Base-by-base conservation (phyloP, 2,329 filamentous ascomycete species). In the Mollisiaceae sp. region DNA sequence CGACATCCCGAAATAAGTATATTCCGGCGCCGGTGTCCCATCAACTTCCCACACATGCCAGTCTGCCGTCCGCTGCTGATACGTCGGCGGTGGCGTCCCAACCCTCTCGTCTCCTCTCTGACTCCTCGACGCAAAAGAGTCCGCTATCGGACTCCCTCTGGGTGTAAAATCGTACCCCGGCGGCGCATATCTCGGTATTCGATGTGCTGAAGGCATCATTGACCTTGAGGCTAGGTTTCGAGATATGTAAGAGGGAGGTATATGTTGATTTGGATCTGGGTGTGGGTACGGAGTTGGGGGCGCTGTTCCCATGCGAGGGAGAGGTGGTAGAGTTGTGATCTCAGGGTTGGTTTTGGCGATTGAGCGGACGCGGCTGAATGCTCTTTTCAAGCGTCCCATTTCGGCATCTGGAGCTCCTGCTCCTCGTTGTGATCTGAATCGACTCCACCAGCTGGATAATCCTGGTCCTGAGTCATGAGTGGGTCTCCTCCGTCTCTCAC, bases 1-100 rank as follows among this genome's bases (percentile, higher is more conserved):
- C 38, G 12, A 12, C 4, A 41, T 2, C 12, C 12, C 2, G 12
- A 41, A 41, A 41, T 41, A 18, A 18, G 38, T 41, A 24, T 59
- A 59, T 18, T 32, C 20, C 8, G 56, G 56, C 4, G 20, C 36
- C 22, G 22, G 22, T 39, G 2, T 35, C 8, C n/a, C 45, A 43
- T 24, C 38, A 43, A 45, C 57, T 24, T 27, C 32, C 38, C 20
- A 41, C 38, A 27, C n/a, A 45, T 45, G 20, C 38, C 38, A 20
- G 22, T 58, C 45, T 11, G n/a, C 45, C 45, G n/a, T 24, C 20
- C 45, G 22, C 45, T 50, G 45, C n/a, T n/a, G 14, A 59, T 59
- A 59, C 5, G 22, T 35, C 18, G 57, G 57, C 39, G 57, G 57
- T 11, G 57, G 57, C 38, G 57, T 59, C 4, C 20, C 11, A 4